phyloP scores from a whole-genome alignment of 1,284 basidiomycete species.

The Malassezia vespertilionis region DNA sequence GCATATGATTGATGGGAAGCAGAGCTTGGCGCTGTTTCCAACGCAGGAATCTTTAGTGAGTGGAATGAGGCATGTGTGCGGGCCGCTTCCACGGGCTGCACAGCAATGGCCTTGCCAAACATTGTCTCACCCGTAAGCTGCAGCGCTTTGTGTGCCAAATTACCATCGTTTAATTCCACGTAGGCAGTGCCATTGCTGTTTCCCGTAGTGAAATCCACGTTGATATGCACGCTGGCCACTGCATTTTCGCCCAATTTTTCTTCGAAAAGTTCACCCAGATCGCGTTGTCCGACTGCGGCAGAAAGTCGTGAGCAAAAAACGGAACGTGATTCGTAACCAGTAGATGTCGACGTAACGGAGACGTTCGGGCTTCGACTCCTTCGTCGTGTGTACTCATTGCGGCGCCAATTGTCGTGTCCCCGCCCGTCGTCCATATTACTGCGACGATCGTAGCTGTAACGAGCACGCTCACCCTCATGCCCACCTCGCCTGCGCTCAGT shows the following conservation, averaged over 20 bases:
- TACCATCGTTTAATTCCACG: constrained; percentile 82
- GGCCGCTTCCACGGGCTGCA: constrained; percentile 91
- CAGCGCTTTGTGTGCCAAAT: constrained; percentile 80
- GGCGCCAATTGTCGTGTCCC: background rate
- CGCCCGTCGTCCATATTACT: background rate
- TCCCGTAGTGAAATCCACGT: constrained; percentile 80
- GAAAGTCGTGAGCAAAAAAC: constrained; percentile 97
- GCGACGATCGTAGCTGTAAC: background rate
- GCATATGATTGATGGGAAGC: no score
- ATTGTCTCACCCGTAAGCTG: constrained; percentile 81
- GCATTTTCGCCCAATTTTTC: constrained; percentile 77
- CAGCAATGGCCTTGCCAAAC: constrained; percentile 92
- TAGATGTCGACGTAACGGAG: constrained; percentile 9
- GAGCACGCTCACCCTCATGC: constrained; percentile 10
- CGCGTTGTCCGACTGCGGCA: constrained; percentile 81
- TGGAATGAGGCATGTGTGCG: constrained; percentile 37
- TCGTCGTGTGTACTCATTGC: constrained; percentile 12
- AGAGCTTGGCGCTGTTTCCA: background rate
- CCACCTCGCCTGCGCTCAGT: constrained; percentile 7
- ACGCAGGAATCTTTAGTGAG: background rate
- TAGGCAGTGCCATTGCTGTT: constrained; percentile 94
- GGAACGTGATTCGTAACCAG: constrained; percentile 68
- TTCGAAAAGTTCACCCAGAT: constrained; percentile 97
- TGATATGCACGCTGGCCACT: constrained; percentile 87
- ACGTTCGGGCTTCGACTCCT: constrained; percentile 15